These are phyloP conservation scores for Lasiosphaeria hispida DNA, from an alignment of 495 filamentous ascomycete genomes.

Conservation along the genomic window DNA sequence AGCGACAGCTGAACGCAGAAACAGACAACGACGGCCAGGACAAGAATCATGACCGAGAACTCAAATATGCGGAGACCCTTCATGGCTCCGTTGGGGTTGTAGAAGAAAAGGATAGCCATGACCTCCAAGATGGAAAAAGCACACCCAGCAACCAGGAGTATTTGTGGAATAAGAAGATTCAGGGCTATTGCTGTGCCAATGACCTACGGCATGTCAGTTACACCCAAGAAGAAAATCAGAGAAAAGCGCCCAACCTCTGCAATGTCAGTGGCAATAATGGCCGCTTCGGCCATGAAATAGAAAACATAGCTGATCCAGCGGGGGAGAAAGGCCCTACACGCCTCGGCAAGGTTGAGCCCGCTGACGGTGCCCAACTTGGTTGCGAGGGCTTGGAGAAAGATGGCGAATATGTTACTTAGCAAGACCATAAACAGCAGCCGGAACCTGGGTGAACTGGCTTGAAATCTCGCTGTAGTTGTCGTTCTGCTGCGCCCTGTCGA, in stretches of 20 bases:
- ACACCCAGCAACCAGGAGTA: slow-evolving; percentile 85
- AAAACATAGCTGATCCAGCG: slow-evolving; percentile 27
- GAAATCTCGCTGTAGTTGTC: no score
- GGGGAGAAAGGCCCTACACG: slow-evolving; percentile 27
- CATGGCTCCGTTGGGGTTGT: slow-evolving; percentile 70
- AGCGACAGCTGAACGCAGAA: slow-evolving; percentile 85
- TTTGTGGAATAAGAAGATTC: slow-evolving; percentile 69
- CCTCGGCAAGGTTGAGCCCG: slow-evolving; percentile 30
- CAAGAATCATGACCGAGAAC: slow-evolving; percentile 71
- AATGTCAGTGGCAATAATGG: slow-evolving; percentile 49
- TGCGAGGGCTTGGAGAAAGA: slow-evolving; percentile 28
- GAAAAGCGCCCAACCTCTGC: slow-evolving; percentile 57
- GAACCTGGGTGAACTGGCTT: slow-evolving; percentile 22
- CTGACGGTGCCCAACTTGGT: slow-evolving; percentile 32
- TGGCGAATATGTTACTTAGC: slow-evolving; percentile 31
- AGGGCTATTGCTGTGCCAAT: slow-evolving; percentile 87
- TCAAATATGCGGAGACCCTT: slow-evolving; percentile 73
- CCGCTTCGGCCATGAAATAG: slow-evolving; percentile 27
- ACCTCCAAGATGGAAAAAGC: slow-evolving; percentile 81
- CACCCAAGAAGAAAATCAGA: not conserved
- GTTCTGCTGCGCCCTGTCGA: no score
- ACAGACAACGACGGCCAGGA: slow-evolving; percentile 79
- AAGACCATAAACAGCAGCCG: slow-evolving; percentile 29
- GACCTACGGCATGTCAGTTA: slow-evolving; percentile 50
- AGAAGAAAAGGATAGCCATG: slow-evolving; percentile 80